Percentiles rank a stretch among this genome's conserved stretches.
Evolutionary conservation across 768 basidiomycete species (phyloP).

Genomic region (Vishniacozyma victoriae): DNA sequence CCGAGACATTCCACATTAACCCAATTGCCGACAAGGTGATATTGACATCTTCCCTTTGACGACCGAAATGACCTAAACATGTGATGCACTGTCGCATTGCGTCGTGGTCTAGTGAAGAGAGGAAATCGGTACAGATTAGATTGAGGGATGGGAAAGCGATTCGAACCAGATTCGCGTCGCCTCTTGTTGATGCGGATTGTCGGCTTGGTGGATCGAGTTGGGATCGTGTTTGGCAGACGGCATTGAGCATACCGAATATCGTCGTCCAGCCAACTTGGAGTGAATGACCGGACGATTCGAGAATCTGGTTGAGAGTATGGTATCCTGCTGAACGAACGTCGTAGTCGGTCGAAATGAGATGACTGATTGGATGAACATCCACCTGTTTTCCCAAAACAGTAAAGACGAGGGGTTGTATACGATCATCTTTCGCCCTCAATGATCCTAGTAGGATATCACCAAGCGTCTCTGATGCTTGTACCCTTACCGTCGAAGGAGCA

Average conservation of each 20-base stretch:
- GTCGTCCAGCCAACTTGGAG: constrained; percentile 87
- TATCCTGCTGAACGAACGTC: constrained; percentile 83
- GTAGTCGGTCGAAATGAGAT: constrained; percentile 53
- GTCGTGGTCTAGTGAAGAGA: constrained; percentile 69
- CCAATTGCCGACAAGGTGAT: constrained; percentile 92
- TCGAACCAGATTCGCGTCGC: constrained; percentile 70
- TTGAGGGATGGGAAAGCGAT: constrained; percentile 92
- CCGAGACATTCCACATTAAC: constrained; percentile 90
- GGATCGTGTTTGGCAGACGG: constrained; percentile 59
- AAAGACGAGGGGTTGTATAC: constrained; percentile 73
- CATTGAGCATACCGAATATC: constrained; percentile 85
- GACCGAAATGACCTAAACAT: constrained; percentile 84
- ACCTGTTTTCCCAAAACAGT: constrained; percentile 78
- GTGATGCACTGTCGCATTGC: constrained; percentile 83
- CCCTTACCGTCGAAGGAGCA: constrained; percentile 67
- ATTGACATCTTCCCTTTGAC: constrained; percentile 82
- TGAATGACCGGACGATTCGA: constrained; percentile 86
- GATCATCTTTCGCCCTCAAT: constrained; percentile 43
- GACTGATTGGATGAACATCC: constrained; percentile 48
- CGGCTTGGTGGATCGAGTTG: constrained; percentile 49
- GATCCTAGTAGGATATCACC: constrained; percentile 76
- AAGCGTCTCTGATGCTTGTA: constrained; percentile 81
- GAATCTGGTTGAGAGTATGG: constrained; percentile 80
- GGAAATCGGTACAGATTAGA: constrained; percentile 79
- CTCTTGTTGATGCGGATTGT: constrained; percentile 57